phyloP scores from a whole-genome alignment of 2,329 filamentous ascomycete species.

The Sporothrix pseudoabietina region DNA sequence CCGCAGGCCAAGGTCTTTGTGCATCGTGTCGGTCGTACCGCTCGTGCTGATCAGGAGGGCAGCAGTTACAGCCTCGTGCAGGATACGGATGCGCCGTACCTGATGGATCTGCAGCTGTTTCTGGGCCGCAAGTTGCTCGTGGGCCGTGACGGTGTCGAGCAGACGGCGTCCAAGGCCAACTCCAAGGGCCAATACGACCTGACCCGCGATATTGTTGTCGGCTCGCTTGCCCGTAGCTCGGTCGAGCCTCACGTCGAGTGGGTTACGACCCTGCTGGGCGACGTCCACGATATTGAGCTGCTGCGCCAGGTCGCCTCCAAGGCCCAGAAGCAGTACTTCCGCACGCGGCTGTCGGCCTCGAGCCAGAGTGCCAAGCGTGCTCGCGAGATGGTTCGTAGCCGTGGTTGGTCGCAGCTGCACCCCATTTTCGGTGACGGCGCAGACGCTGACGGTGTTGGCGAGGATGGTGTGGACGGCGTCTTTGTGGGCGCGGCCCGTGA shows the following conservation, averaged over 20 bases:
- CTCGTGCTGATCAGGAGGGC: constrained; percentile 85
- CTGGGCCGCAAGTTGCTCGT: constrained; percentile 80
- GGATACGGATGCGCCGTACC: constrained; percentile 85
- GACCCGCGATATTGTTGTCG: constrained; percentile 80
- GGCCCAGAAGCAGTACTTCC: constrained; percentile 90
- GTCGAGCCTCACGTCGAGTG: constrained; percentile 80
- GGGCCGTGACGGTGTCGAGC: constrained; percentile 59
- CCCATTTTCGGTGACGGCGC: constrained; percentile 65
- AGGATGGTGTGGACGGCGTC: constrained; percentile 53
- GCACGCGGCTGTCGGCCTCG: constrained; percentile 86
- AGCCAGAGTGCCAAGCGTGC: constrained; percentile 86
- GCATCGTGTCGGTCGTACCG: constrained; percentile 93
- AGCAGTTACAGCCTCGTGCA: constrained; percentile 95
- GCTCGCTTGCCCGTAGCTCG: constrained; percentile 70
- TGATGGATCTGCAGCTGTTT: constrained; percentile 92
- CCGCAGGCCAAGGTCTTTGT: constrained; percentile 96
- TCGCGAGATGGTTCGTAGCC: constrained; percentile 71
- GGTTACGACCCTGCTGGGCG: constrained; percentile 74
- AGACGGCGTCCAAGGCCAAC: not conserved
- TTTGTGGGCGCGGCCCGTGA: constrained; percentile 62
- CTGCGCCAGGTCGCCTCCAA: constrained; percentile 77
- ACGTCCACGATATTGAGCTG: constrained; percentile 71
- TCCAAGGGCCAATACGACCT: constrained; percentile 64
- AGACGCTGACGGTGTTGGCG: constrained; percentile 44
- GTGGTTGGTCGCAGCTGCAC: constrained; percentile 74